Percentiles rank a stretch among this genome's conserved stretches.
Conservation (phyloP, 169 alveolate genomes). For the Miamiensis avidus region DNA sequence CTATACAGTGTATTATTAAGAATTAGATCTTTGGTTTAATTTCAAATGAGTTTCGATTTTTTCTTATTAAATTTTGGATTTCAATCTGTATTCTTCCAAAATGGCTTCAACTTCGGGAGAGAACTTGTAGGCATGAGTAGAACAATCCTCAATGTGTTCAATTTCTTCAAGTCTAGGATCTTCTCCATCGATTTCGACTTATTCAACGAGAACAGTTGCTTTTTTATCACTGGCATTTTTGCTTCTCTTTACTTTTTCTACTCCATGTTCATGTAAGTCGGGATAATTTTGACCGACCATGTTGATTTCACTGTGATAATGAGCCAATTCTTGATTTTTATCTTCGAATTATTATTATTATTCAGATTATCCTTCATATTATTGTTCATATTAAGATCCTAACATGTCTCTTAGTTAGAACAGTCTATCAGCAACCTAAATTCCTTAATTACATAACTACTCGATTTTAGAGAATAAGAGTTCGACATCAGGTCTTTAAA, state of each 20-base stretch:
- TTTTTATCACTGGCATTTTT: background rate
- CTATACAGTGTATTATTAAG: no score
- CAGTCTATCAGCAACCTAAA: conserved; percentile 14
- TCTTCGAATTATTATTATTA: background rate
- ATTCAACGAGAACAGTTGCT: background rate
- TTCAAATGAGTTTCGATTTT: no score
- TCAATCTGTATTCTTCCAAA: no score
- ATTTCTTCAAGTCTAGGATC: background rate
- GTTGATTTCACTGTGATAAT: background rate
- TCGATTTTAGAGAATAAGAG: conserved; percentile 7
- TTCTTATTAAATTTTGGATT: no score
- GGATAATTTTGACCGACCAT: background rate
- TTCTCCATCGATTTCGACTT: background rate
- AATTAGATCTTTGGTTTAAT: no score
- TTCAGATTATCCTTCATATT: background rate
- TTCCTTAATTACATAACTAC: conserved; percentile 3
- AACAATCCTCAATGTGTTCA: background rate
- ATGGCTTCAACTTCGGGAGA: background rate
- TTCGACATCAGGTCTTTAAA: conserved; percentile 15
- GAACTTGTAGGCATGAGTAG: background rate
- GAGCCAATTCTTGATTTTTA: background rate
- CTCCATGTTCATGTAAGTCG: background rate
- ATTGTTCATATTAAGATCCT: background rate
- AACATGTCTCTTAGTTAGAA: background rate
- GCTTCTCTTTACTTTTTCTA: background rate